Percentiles rank a stretch among this genome's conserved stretches.
Conservation (phyloP, 495 filamentous ascomycete genomes). For the Chaetomium cochliodes region DNA sequence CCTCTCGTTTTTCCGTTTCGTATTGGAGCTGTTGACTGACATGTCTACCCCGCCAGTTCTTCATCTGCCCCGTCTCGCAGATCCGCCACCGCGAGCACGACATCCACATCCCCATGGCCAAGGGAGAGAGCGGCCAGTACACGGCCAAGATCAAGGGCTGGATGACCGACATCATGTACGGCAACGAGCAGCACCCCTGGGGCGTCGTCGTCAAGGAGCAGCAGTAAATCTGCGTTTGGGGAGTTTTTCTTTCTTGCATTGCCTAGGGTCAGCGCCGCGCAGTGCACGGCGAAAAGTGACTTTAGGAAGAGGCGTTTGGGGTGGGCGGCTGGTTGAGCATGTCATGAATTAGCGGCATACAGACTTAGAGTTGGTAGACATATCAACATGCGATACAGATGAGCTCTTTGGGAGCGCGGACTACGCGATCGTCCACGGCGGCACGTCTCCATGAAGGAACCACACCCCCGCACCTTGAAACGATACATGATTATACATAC, state of each 20-base stretch:
- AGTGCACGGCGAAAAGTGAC: conserved; percentile 14
- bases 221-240: conserved; percentile 7
- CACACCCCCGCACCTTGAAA: too few relatives aligned
- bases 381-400: background rate
- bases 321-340: conserved; percentile 8
- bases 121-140: conserved; percentile 61
- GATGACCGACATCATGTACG: conserved; percentile 84
- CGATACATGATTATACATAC: too few relatives aligned
- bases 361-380: conserved; percentile 11
- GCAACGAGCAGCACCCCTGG: conserved; percentile 77
- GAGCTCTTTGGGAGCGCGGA: too few relatives aligned
- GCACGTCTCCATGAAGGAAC: too few relatives aligned
- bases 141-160: conserved; percentile 70
- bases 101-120: conserved; percentile 61
- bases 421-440: too few relatives aligned
- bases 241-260: conserved; percentile 8
- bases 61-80: conserved; percentile 69
- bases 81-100: conserved; percentile 73
- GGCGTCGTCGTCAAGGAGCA: conserved; percentile 67
- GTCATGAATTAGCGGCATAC: background rate
- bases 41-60: conserved; percentile 55
- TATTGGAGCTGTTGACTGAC: conserved; percentile 10
- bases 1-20: background rate
- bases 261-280: conserved; percentile 8
- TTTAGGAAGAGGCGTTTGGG: conserved; percentile 15